Evolutionary conservation across 1,284 basidiomycete species (phyloP).

Genomic region (Athelia sp.): DNA sequence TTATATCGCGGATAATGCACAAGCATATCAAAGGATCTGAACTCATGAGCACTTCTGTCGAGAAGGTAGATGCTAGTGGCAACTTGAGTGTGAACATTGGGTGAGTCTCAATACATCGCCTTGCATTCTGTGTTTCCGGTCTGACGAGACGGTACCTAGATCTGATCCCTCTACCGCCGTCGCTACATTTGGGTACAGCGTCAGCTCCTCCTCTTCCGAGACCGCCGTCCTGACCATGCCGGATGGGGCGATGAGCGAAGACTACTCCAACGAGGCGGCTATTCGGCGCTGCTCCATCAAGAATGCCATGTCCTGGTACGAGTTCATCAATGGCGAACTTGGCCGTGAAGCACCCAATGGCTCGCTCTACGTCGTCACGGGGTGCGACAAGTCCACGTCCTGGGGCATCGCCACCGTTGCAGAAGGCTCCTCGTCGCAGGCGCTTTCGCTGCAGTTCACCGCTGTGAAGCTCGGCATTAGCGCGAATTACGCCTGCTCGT

Average conservation of each 20-base stretch:
- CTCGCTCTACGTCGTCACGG: background rate
- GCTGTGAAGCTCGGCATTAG: background rate
- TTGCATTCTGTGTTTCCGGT: background rate
- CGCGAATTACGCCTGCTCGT: background rate
- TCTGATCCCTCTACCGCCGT: background rate
- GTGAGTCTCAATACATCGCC: background rate
- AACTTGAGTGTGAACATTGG: background rate
- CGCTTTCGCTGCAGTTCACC: background rate
- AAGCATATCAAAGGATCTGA: background rate
- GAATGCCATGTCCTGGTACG: background rate
- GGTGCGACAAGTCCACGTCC: background rate
- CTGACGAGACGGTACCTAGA: background rate
- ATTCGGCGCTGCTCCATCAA: background rate
- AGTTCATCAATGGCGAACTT: background rate
- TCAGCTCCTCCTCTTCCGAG: background rate
- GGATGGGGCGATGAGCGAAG: background rate
- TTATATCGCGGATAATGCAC: slow-evolving; percentile 7
- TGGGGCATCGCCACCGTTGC: background rate
- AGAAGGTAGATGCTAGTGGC: background rate
- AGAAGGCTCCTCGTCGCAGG: slow-evolving; percentile 27
- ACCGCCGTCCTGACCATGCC: background rate
- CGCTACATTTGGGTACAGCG: background rate
- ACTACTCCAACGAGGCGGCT: background rate
- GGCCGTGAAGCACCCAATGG: background rate
- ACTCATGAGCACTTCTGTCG: background rate